A percentile compares a stretch with the other conserved stretches of the same genome.
These are phyloP conservation scores for Aquilaria agallochum DNA, from an alignment of 441 rosid species.

Conservation along the genomic window DNA sequence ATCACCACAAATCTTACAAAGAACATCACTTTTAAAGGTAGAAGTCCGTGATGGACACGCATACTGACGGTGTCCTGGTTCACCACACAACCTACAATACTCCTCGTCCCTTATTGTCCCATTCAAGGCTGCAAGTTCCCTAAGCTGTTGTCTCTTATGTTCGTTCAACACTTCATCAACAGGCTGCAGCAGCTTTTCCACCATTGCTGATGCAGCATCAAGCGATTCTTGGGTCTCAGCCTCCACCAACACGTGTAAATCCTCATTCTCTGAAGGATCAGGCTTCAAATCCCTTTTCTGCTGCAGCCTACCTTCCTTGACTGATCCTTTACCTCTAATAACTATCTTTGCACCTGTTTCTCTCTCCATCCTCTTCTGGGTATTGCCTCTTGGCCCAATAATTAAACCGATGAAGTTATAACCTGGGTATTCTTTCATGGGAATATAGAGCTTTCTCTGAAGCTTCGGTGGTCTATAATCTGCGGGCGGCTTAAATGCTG, in stretches of 20 bases:
- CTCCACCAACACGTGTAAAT: conserved; percentile 95
- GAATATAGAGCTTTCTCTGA: conserved; percentile 91
- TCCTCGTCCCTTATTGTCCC: conserved; percentile 98
- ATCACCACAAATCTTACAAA: conserved; percentile 96
- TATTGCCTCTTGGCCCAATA: conserved; percentile 94
- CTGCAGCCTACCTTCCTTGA: conserved; percentile 89
- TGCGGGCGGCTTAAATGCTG: conserved; percentile 94
- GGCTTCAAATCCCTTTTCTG: conserved; percentile 94
- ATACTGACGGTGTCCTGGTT: conserved; percentile 87
- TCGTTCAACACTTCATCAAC: conserved; percentile 96
- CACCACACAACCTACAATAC: conserved; percentile 89
- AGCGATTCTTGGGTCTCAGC: conserved; percentile 88
- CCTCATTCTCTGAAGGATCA: conserved; percentile 90
- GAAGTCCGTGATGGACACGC: conserved; percentile 85
- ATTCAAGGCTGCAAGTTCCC: conserved; percentile 94
- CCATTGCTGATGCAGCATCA: conserved; percentile 96
- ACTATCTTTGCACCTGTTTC: conserved; percentile 97
- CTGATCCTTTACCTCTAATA: conserved; percentile 92
- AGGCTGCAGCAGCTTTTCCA: conserved; percentile 94
- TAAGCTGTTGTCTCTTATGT: conserved; percentile 97
- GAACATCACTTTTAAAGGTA: conserved; percentile 94
- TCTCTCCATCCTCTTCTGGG: conserved; percentile 97
- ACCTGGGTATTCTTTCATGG: conserved; percentile 89
- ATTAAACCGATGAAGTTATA: conserved; percentile 89
- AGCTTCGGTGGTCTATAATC: conserved; percentile 96